Evolutionary conservation across 495 filamentous ascomycete genomes (phyloP).

Genomic region (Hypoxylon fragiforme): DNA sequence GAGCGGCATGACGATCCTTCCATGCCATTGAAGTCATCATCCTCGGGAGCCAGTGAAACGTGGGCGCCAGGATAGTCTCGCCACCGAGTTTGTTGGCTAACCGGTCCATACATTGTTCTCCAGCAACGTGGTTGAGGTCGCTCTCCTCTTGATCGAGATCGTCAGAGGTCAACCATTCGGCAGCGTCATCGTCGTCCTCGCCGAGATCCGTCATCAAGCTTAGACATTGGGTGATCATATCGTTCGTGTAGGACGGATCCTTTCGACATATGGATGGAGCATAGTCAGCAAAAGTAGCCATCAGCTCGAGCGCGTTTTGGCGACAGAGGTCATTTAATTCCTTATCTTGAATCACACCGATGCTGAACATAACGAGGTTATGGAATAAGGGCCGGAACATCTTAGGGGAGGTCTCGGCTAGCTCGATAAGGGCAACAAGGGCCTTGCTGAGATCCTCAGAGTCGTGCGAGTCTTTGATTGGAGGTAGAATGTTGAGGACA

Average conservation of each 20-base stretch:
- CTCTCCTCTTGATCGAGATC: conserved; percentile 97
- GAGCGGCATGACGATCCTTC: conserved; percentile 93
- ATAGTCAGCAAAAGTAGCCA: conserved; percentile 98
- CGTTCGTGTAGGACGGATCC: conserved; percentile 81
- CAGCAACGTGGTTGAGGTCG: conserved; percentile 95
- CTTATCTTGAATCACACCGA: conserved; percentile 93
- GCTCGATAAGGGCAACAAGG: conserved; percentile 85
- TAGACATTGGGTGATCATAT: conserved; percentile 98
- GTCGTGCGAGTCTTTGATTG: conserved; percentile 86
- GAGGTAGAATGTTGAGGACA: conserved; percentile 88
- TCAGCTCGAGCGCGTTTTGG: conserved; percentile 93
- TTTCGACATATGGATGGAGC: conserved; percentile 92
- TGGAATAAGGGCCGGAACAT: conserved; percentile 96
- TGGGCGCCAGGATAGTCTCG: conserved; percentile 81
- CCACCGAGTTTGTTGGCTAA: conserved; percentile 97
- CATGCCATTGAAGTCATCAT: conserved; percentile 97
- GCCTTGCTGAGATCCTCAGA: conserved; percentile 88
- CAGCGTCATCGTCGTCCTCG: conserved; percentile 89
- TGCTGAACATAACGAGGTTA: conserved; percentile 86
- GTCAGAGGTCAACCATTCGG: conserved; percentile 90
- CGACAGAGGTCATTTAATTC: conserved; percentile 85
- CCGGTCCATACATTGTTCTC: conserved; percentile 98
- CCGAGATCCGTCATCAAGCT: conserved; percentile 99
- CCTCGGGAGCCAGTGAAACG: conserved; percentile 92
- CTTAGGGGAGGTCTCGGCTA: conserved; percentile 86